A percentile compares a stretch with the other conserved stretches of the same genome.
Conservation (phyloP, 225 moss, liverwort and hornwort genomes). For the Bryum argenteum region DNA sequence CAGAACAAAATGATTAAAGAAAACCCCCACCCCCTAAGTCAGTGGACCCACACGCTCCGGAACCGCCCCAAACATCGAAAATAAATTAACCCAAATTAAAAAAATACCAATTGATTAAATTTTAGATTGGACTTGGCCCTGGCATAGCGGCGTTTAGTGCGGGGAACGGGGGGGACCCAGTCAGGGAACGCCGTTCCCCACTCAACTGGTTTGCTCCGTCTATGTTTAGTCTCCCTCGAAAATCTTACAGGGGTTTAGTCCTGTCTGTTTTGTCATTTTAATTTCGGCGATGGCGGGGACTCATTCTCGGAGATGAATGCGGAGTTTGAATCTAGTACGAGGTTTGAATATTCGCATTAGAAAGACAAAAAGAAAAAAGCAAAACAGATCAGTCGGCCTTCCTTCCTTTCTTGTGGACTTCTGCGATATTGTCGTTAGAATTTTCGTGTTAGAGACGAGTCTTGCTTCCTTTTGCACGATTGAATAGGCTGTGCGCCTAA, state of each 20-base stretch:
- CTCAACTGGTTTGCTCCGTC: background rate
- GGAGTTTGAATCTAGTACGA: constrained; percentile 11
- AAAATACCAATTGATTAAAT: background rate
- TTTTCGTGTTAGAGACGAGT: background rate
- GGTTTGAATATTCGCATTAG: background rate
- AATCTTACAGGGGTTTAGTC: background rate
- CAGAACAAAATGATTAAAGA: background rate
- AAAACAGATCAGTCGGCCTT: background rate
- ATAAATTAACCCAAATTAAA: constrained; percentile 17
- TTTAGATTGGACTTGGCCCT: background rate
- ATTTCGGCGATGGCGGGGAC: constrained; percentile 32
- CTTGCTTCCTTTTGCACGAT: background rate
- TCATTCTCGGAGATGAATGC: constrained; percentile 7
- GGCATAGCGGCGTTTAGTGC: constrained; percentile 33
- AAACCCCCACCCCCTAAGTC: constrained; percentile 13
- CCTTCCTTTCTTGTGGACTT: background rate
- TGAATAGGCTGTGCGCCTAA: constrained; percentile 22
- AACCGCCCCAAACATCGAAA: constrained; percentile 31
- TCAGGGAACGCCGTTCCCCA: background rate
- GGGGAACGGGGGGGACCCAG: constrained; percentile 33
- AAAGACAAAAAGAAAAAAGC: background rate
- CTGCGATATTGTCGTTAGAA: background rate
- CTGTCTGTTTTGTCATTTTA: constrained; percentile 2
- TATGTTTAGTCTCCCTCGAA: constrained; percentile 18
- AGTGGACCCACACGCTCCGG: background rate